A percentile compares a stretch with the other conserved stretches of the same genome.
Conservation (phyloP, 2,329 filamentous ascomycete species). For the Cladosporium oxysporum region DNA sequence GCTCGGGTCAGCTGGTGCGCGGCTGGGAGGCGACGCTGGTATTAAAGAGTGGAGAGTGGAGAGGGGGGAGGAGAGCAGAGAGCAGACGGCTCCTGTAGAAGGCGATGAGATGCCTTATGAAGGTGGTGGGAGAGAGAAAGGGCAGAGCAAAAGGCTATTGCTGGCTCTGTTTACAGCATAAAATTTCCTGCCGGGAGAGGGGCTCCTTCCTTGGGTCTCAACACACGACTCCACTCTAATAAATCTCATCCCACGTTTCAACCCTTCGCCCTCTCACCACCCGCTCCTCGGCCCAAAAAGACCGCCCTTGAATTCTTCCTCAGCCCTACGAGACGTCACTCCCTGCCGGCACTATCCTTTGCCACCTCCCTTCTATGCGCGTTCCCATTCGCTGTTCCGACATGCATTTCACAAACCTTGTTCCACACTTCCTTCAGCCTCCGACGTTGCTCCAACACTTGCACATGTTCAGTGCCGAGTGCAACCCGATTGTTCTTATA, state of each 20-base stretch:
- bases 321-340: slow-evolving; percentile 11
- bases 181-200: not conserved
- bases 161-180: not conserved
- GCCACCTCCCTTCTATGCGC: not conserved
- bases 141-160: not conserved
- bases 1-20: slow-evolving; percentile 15
- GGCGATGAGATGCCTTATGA: slow-evolving; percentile 13
- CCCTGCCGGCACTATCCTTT: not conserved
- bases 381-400: not conserved
- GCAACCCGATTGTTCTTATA: not conserved
- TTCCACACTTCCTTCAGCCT: not conserved
- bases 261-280: not conserved
- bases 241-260: not conserved
- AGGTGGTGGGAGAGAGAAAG: not conserved
- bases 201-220: not conserved
- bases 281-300: slow-evolving; percentile 4
- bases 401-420: slow-evolving; percentile 5
- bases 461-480: not conserved
- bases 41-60: slow-evolving; percentile 19
- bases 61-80: slow-evolving; percentile 3
- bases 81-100: slow-evolving; percentile 14
- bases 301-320: not conserved
- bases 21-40: slow-evolving; percentile 5
- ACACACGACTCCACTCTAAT: slow-evolving; percentile 1
- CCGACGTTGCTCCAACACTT: not conserved